Base-by-base conservation (phyloP, 2,329 filamentous ascomycete species). In the Ambrosiella cleistominuta region DNA sequence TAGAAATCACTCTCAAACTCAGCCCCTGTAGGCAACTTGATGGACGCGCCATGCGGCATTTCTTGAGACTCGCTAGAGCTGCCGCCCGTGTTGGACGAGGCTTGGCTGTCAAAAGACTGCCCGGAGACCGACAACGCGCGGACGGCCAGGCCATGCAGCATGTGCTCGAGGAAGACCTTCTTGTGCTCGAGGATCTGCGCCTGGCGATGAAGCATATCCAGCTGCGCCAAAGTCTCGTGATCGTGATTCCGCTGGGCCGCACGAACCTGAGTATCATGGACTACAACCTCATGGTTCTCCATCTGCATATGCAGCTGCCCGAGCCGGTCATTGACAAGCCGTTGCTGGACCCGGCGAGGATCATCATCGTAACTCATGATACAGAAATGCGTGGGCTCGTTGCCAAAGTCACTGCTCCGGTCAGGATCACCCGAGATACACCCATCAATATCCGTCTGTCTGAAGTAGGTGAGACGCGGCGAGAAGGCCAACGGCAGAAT, bases 1-100 rank as follows among this genome's bases (percentile, higher is more conserved):
- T 94, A 93, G 74, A 96, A 98, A 67, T 97, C 90, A 68, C 86
- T 95, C 54, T 87, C 83, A 63, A 91, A 91, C 63, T 96, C 89
- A 13, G 86, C 80, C 2, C 83, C 79, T 0, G 84, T 80, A 2
- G 83, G 81, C 1, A 84, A 78, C 62, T 88, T 82, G 57, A 85
- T 73, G 12, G 76, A 78, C 17, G 76, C 77, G 37, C 54, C 54
- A 44, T 78, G 76, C 54, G 82, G 79, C n/a, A 74, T 73, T 39
- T 73, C 72, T 11, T 72, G 68, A 7, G 42, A 65, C 1, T 65
- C 62, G 38, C 62, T 63, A 1, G 51, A 53, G 37, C 42, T 59
- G 17, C 47, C 37, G 7, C 37, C 56, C 13, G 35, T 50, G 36
- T 45, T 53, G 7, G 36, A 52, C 12, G 35, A 38, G 12, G 17